These are phyloP conservation scores for Eutypa lata DNA, from an alignment of 2,329 filamentous ascomycete genomes.

Conservation along the genomic window DNA sequence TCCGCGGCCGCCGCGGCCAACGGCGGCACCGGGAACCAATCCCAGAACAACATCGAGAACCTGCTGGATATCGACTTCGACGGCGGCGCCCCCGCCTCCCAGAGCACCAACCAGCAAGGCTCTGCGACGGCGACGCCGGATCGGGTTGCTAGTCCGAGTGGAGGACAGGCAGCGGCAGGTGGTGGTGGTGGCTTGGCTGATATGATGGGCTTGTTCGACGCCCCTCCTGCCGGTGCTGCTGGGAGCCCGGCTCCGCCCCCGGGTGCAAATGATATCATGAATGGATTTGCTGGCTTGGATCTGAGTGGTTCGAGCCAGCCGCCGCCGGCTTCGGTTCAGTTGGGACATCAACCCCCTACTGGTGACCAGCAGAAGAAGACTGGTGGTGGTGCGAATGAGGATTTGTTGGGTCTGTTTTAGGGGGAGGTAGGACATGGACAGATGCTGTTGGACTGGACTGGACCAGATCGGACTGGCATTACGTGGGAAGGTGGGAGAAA, in stretches of 20 bases:
- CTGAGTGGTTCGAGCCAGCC: conserved; percentile 64
- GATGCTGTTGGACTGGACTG: too few relatives aligned
- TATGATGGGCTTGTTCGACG: conserved; percentile 70
- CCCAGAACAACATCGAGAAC: conserved; percentile 84
- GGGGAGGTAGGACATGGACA: neutral
- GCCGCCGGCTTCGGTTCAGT: conserved; percentile 60
- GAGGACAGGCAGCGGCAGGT: conserved; percentile 28
- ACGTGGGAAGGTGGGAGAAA: too few relatives aligned
- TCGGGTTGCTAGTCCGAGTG: conserved; percentile 61
- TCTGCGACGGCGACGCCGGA: conserved; percentile 61
- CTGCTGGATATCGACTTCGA: conserved; percentile 96
- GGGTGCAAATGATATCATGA: conserved; percentile 73
- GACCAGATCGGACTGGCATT: too few relatives aligned
- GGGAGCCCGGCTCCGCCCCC: too few relatives aligned
- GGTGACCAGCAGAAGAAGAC: conserved; percentile 49
- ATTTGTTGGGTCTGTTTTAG: conserved; percentile 58
- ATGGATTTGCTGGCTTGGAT: conserved; percentile 80
- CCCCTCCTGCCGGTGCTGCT: conserved; percentile 50
- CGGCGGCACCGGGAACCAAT: conserved; percentile 33
- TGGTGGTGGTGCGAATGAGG: conserved; percentile 48
- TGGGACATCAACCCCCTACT: conserved; percentile 36
- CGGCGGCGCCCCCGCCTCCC: conserved; percentile 84
- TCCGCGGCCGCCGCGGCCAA: conserved; percentile 69
- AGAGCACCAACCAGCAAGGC: conserved; percentile 65
- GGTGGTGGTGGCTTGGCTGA: conserved; percentile 51